phyloP scores from a whole-genome alignment of 148 eudicot species.

The Oxyria digyna region DNA sequence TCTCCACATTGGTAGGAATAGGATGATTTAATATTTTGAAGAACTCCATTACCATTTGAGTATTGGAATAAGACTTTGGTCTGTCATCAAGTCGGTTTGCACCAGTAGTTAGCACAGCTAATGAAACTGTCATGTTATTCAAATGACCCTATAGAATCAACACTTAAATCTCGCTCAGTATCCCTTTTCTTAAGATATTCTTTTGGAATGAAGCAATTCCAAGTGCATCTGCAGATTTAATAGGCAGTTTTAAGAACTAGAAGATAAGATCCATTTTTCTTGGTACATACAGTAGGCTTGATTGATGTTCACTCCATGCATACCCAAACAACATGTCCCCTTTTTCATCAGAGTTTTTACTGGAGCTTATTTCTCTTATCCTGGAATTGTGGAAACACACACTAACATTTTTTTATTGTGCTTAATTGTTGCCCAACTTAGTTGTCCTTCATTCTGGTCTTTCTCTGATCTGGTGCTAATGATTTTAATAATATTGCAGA shows the following conservation, averaged over 20 bases:
- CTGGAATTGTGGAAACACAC: neutral
- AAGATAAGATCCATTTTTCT: neutral
- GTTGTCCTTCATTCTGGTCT: neutral
- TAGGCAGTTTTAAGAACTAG: neutral
- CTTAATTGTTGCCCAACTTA: neutral
- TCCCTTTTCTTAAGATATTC: neutral
- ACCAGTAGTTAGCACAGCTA: too few relatives aligned
- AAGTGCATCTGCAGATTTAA: neutral
- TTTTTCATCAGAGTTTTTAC: neutral
- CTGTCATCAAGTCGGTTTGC: too few relatives aligned
- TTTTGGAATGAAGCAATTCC: neutral
- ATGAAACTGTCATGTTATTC: too few relatives aligned
- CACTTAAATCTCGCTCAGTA: too few relatives aligned
- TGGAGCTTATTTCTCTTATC: too few relatives aligned
- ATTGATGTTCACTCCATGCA: neutral
- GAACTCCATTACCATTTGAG: neutral
- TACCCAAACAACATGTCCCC: neutral
- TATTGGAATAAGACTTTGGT: neutral
- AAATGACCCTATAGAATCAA: too few relatives aligned
- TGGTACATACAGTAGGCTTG: neutral
- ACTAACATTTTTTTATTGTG: neutral
- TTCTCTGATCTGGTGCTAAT: too few relatives aligned
- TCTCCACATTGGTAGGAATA: neutral
- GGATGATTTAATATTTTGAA: neutral
- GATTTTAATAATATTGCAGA: conserved; percentile 23